Evolutionary conservation across 106 monocot species (phyloP), one percentile per base, ranked within the genome.

Genomic region (Acorus gramineus): DNA sequence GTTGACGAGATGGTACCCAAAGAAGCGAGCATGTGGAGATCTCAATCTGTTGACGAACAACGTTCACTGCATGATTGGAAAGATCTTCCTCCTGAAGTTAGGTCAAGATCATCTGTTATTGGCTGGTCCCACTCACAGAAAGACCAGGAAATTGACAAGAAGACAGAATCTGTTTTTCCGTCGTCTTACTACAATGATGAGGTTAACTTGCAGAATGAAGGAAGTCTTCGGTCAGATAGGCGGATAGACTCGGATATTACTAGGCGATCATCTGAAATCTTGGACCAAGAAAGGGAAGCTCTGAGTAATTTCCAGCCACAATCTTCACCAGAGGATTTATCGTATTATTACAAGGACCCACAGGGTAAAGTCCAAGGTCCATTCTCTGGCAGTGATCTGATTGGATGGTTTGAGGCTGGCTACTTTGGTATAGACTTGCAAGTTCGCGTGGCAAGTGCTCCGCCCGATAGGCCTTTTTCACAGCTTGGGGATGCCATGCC

Each of bases 301-400:
- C 49, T 60, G 58, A 77, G 65, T 59, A 83, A 72, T 52, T 57
- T 68, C 6, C 80, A 77, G 44, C 64, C 78, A n/a, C 63, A 59
- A 63, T 49, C 70, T 11, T 72, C 87, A 68, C 91, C 85, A 52
- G 98, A 98, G 76, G 81, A 84, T 6, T 68, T 98, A 44, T 78
- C 69, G 14, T 65, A 85, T 55, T 80, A 67, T 56, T 98, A 98
- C 69, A 92, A 86, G 78, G 98, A 98, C 64, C 98, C 98, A 46
- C 98, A 88, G n/a, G 98, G 91, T 66, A 87, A 69, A 68, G 71
- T 98, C 76, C 98, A 98, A 79, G 98, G 98, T 8, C 98, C 96
- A 10, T 98, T 98, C 76, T 76, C 83, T 81, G 98, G 98, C 64
- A 67, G 59, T 56, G 85, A 98, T 74, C 69, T 98, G 11, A 92